Percentiles rank a stretch among this genome's conserved stretches.
phyloP scores from a whole-genome alignment of 768 basidiomycete species.

The Tylopilus balloui region DNA sequence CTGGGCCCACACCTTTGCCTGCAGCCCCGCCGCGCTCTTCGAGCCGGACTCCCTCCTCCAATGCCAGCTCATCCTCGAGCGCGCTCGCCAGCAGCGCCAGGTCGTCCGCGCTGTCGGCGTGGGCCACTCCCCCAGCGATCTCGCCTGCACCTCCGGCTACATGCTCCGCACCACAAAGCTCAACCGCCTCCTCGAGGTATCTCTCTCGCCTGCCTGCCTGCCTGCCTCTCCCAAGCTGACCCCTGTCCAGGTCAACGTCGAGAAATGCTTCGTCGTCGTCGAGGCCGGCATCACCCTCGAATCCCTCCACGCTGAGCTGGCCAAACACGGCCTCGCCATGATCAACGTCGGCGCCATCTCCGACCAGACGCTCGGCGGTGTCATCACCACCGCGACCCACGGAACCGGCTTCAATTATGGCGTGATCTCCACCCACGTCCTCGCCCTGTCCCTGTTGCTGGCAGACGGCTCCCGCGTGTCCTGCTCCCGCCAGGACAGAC shows the following conservation, averaged over 20 bases:
- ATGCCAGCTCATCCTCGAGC: conserved; percentile 71
- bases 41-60: conserved; percentile 67
- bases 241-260: conserved; percentile 56
- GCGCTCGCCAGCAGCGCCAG: conserved; percentile 68
- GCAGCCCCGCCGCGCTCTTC: conserved; percentile 66
- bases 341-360: conserved; percentile 94
- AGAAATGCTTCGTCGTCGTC: conserved; percentile 61
- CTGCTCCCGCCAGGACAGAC: conserved; percentile 58
- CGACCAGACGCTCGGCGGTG: conserved; percentile 90
- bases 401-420: conserved; percentile 79
- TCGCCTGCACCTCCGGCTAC: conserved; percentile 84
- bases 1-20: conserved; percentile 82
- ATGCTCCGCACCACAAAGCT: conserved; percentile 79
- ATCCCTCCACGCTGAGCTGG: conserved; percentile 66
- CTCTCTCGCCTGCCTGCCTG: conserved; percentile 21
- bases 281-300: conserved; percentile 79
- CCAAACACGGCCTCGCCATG: conserved; percentile 70
- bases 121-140: conserved; percentile 91
- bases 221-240: not conserved
- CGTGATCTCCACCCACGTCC: conserved; percentile 78
- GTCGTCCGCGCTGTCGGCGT: conserved; percentile 80
- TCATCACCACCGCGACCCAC: conserved; percentile 93
- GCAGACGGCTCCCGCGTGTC: conserved; percentile 67
- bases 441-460: conserved; percentile 68
- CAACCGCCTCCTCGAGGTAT: conserved; percentile 70